Evolutionary conservation across 768 basidiomycete species (phyloP), one percentile per base, ranked within the genome.

Genomic region (Boletus pseudopeckii): DNA sequence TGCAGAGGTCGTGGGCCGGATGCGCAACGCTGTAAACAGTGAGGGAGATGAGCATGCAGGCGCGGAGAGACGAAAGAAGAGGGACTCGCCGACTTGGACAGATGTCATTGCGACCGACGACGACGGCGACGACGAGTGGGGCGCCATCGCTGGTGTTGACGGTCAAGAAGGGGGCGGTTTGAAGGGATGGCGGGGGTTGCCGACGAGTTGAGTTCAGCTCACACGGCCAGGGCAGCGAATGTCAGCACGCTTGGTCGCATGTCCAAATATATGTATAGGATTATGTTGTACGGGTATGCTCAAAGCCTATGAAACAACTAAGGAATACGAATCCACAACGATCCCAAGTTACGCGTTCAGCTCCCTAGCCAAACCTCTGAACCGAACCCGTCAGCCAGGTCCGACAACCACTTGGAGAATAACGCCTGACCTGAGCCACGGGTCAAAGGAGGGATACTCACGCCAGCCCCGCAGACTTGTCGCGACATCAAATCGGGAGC

Each of bases 11-110:
- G 88, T 80, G 28, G 95, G 95, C 56, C 94, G 85, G 59, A 98
- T 94, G 62, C 95, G 88, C 63, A 97, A 78, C 64, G 94, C 95
- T 86, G 69, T 53, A 43, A 54, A 53, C 26, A n/a, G 37, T 38
- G 52, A 66, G 58, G 22, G 22, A 22, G 37, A 55, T 56, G 36
- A 50, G 52, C 26, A 15, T 1, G 9, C 14, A 11, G 20, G 13
- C 30, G 37, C 24, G 40, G 13, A 8, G 43, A 28, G 17, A 43
- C 22, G 1, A 1, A 4, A 17, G 8, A 10, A 40, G 28, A 9
- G n/a, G 24, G 50, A 84, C 92, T 78, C 50, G 88, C 92, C 92
- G 73, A 94, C 92, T 93, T 93, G 90, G 50, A 94, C 91, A 60
- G 91, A 92, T 62, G 91, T 93, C 75, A 87, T 81, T 78, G 84